phyloP scores from a whole-genome alignment of 1,139 yeast species.

The Debaryomyces udenii region DNA sequence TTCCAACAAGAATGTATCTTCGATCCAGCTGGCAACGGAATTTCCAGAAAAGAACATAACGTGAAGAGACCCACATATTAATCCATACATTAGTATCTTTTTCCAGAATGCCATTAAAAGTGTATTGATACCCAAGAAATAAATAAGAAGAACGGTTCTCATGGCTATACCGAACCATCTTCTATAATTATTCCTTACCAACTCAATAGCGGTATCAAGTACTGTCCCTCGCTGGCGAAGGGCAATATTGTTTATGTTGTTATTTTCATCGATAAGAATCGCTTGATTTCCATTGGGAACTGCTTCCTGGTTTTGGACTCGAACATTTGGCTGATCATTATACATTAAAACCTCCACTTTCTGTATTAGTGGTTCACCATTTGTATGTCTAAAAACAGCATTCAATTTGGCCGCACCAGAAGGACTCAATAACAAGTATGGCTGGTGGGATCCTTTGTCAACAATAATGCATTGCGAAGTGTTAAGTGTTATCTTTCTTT shows the following conservation, averaged over 20 bases:
- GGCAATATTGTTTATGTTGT: neutral
- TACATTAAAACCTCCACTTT: conserved; percentile 25
- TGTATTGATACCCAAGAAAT: conserved; percentile 16
- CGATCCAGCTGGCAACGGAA: conserved; percentile 18
- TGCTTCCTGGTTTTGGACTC: neutral
- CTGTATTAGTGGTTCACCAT: conserved; percentile 23
- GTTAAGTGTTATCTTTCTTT: conserved; percentile 27
- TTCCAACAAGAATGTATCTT: conserved; percentile 7
- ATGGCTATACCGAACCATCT: conserved; percentile 10
- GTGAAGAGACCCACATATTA: conserved; percentile 14
- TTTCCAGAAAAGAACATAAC: conserved; percentile 19
- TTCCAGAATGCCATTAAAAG: conserved; percentile 15
- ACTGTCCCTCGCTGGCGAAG: neutral
- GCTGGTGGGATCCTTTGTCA: conserved; percentile 35
- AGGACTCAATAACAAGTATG: conserved; percentile 42
- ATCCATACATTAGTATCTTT: conserved; percentile 5
- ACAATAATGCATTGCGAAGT: conserved; percentile 50
- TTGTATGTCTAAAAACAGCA: conserved; percentile 16
- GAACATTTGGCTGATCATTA: conserved; percentile 10
- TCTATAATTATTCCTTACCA: conserved; percentile 4
- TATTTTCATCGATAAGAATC: neutral
- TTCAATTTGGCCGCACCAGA: conserved; percentile 37
- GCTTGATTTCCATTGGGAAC: neutral
- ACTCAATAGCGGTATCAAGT: conserved; percentile 3
- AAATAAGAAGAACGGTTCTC: conserved; percentile 15